phyloP scores from a whole-genome alignment of 768 basidiomycete genomes.

The Mycena pura region DNA sequence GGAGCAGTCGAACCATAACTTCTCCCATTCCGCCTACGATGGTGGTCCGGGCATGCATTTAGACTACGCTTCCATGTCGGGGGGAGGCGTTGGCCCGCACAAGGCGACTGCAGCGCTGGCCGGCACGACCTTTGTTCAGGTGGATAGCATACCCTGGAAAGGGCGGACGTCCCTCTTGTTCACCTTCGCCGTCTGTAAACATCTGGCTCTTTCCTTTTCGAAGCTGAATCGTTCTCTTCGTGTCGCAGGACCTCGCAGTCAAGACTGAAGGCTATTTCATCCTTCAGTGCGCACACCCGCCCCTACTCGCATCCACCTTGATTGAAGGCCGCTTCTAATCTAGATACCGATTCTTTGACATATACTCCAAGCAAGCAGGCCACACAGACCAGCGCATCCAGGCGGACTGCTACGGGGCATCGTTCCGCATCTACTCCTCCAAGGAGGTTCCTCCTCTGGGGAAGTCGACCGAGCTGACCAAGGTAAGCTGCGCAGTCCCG shows the following conservation, averaged over 20 bases:
- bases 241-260: conserved; percentile 75
- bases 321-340: background rate
- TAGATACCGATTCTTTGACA: conserved; percentile 49
- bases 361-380: conserved; percentile 36
- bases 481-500: conserved; percentile 33
- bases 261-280: conserved; percentile 71
- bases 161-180: conserved; percentile 66
- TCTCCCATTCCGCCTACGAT: too few species aligned
- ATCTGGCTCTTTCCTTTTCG: background rate
- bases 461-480: conserved; percentile 51
- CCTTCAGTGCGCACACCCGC: conserved; percentile 38
- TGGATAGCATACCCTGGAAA: conserved; percentile 58
- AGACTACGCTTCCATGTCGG: conserved; percentile 50
- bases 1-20: too few species aligned
- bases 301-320: too few species aligned
- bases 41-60: conserved; percentile 49
- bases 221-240: background rate
- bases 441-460: conserved; percentile 54
- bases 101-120: conserved; percentile 61
- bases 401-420: conserved; percentile 49
- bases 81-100: conserved; percentile 38
- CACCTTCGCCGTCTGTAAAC: conserved; percentile 63
- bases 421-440: conserved; percentile 52
- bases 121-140: conserved; percentile 68
- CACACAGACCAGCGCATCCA: conserved; percentile 39